phyloP scores from a whole-genome alignment of 2,329 filamentous ascomycete genomes.

The Verticillium albo-atrum region DNA sequence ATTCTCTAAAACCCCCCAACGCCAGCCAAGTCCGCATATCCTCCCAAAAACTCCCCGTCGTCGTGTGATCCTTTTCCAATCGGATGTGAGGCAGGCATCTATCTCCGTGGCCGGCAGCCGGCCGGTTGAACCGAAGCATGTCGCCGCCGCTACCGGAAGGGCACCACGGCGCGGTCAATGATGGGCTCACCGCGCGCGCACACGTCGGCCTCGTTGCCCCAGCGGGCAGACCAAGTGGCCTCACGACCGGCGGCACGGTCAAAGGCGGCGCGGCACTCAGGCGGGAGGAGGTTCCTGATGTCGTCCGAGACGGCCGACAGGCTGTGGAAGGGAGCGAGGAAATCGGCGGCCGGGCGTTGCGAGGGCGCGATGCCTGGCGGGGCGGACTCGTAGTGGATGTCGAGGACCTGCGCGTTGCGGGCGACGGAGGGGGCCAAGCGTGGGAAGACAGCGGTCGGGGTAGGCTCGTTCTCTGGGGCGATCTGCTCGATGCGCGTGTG shows the following conservation, averaged over 20 bases:
- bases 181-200: conserved; percentile 46
- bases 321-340: conserved; percentile 53
- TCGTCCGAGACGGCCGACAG: conserved; percentile 62
- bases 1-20: too few relatives aligned
- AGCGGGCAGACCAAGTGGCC: conserved; percentile 66
- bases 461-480: conserved; percentile 19
- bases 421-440: conserved; percentile 43
- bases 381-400: conserved; percentile 49
- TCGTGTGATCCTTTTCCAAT: too few relatives aligned
- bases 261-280: conserved; percentile 70
- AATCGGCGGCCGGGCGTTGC: conserved; percentile 28
- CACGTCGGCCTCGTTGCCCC: conserved; percentile 64
- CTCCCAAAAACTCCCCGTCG: too few relatives aligned
- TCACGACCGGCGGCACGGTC: conserved; percentile 62
- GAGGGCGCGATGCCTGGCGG: conserved; percentile 40
- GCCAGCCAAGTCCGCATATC: too few relatives aligned
- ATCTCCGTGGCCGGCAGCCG: too few relatives aligned
- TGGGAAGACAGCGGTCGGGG: conserved; percentile 34
- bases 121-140: too few relatives aligned
- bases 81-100: too few relatives aligned
- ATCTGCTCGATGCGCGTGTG: conserved; percentile 79
- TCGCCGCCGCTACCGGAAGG: conserved; percentile 29
- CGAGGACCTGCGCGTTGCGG: conserved; percentile 53
- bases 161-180: conserved; percentile 62
- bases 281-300: conserved; percentile 60